These are phyloP conservation scores for Zelonia costaricensis DNA, from an alignment of 208 protist genomes.

Conservation along the genomic window DNA sequence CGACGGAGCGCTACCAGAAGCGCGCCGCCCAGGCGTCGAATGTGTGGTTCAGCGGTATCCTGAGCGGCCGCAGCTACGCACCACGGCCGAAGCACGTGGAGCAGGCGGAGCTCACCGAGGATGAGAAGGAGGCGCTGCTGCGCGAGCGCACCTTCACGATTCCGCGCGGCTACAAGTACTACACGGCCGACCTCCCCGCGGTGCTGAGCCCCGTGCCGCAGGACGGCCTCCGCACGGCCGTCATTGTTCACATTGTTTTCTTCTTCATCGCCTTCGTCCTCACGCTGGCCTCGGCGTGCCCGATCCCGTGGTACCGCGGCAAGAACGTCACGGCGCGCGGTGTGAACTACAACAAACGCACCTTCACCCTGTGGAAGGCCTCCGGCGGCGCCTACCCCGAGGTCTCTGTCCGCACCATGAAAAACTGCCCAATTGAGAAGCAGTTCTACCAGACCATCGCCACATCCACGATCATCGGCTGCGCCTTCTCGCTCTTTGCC, in stretches of 20 bases:
- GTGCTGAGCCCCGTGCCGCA: conserved; percentile 40
- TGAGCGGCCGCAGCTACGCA: conserved; percentile 48
- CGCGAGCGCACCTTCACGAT: conserved; percentile 44
- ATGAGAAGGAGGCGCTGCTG: conserved; percentile 38
- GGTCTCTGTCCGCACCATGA: conserved; percentile 23
- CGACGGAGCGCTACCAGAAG: conserved; percentile 30
- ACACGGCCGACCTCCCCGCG: conserved; percentile 30
- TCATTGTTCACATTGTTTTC: conserved; percentile 44
- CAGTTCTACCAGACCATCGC: conserved; percentile 68
- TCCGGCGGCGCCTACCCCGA: conserved; percentile 23
- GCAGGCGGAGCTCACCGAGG: conserved; percentile 39
- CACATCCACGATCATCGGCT: conserved; percentile 41
- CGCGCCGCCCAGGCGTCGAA: conserved; percentile 24
- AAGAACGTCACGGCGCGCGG: conserved; percentile 29
- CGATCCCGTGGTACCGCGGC: conserved; percentile 60
- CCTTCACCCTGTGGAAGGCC: conserved; percentile 46
- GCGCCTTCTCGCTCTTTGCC: conserved; percentile 39
- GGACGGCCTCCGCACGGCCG: conserved; percentile 20
- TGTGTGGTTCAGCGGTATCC: conserved; percentile 58
- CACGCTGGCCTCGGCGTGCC: conserved; percentile 40
- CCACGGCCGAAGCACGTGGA: conserved; percentile 46
- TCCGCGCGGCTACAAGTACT: conserved; percentile 68
- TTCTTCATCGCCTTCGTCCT: conserved; percentile 44
- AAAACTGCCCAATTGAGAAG: conserved; percentile 49
- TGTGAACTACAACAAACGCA: conserved; percentile 40